Conservation (phyloP, 2,329 filamentous ascomycete species). For the Elsinoe ampelina region DNA sequence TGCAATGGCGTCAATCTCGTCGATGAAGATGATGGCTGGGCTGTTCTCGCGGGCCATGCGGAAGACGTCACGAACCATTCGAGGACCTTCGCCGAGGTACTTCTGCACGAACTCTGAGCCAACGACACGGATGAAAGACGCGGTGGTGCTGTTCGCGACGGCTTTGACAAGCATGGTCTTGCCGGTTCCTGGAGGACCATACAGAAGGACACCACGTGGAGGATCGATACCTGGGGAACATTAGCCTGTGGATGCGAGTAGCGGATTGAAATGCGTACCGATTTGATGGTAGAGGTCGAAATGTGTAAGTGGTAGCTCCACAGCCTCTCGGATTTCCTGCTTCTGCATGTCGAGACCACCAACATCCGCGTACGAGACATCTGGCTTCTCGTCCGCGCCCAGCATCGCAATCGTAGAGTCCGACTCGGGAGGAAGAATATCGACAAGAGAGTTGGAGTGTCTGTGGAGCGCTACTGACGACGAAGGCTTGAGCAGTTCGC, state of each 20-base stretch:
- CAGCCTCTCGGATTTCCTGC: constrained; percentile 96
- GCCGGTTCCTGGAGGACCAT: constrained; percentile 89
- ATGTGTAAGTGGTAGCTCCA: constrained; percentile 91
- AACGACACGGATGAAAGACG: constrained; percentile 95
- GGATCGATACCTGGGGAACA: constrained; percentile 71
- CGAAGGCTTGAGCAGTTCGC: constrained; percentile 94
- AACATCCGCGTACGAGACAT: constrained; percentile 95
- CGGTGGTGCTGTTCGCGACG: constrained; percentile 94
- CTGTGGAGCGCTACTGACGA: constrained; percentile 96
- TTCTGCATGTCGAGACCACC: constrained; percentile 99
- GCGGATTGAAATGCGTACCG: not conserved
- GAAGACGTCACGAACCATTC: constrained; percentile 99
- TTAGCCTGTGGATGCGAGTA: not conserved
- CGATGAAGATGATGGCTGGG: constrained; percentile 98
- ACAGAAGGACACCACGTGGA: constrained; percentile 88
- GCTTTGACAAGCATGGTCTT: constrained; percentile 99
- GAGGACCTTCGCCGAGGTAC: constrained; percentile 92
- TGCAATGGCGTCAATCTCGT: constrained; percentile 97
- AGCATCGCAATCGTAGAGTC: constrained; percentile 99
- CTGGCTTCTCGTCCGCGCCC: constrained; percentile 90
- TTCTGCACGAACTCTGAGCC: constrained; percentile 99
- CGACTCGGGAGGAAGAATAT: constrained; percentile 96
- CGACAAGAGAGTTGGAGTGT: constrained; percentile 96
- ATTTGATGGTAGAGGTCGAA: constrained; percentile 99
- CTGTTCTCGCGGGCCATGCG: constrained; percentile 98